These are phyloP conservation scores for Penicillium robsamsonii DNA, from an alignment of 495 filamentous ascomycete species.

Conservation along the genomic window DNA sequence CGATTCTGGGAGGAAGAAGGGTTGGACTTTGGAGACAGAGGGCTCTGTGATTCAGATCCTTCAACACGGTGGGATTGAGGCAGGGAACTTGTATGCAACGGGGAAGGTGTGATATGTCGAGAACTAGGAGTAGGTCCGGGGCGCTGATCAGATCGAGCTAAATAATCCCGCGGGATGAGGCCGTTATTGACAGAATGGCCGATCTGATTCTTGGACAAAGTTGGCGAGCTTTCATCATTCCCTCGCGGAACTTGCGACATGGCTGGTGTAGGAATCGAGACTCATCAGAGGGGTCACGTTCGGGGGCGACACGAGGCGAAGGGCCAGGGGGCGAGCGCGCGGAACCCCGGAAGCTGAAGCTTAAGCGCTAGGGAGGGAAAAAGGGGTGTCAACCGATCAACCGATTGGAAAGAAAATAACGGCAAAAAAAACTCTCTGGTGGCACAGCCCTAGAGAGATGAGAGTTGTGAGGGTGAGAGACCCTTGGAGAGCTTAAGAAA, in stretches of 20 bases:
- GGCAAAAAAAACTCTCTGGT: neutral
- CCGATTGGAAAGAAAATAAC: conserved; percentile 11
- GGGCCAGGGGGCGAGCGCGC: conserved; percentile 17
- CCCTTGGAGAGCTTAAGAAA: conserved; percentile 2
- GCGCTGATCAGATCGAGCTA: conserved; percentile 33
- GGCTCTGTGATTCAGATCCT: conserved; percentile 29
- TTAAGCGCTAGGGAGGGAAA: conserved; percentile 17
- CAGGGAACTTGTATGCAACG: conserved; percentile 36
- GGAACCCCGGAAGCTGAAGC: conserved; percentile 29
- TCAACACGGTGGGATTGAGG: conserved; percentile 24
- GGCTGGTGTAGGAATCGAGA: conserved; percentile 25
- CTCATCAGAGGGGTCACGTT: conserved; percentile 30
- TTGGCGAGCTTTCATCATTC: conserved; percentile 26
- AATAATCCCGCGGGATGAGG: conserved; percentile 35
- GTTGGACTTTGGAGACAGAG: conserved; percentile 32
- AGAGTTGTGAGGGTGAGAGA: neutral
- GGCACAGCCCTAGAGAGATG: neutral
- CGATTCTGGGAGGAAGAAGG: conserved; percentile 25
- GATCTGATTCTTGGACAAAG: conserved; percentile 18
- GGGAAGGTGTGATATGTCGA: conserved; percentile 37
- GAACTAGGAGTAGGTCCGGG: conserved; percentile 25
- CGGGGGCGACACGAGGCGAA: conserved; percentile 20
- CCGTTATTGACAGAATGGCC: conserved; percentile 23
- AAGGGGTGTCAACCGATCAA: conserved; percentile 17
- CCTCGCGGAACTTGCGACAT: conserved; percentile 44